Base-by-base conservation (phyloP, 208 protist genomes). In the Balamuthia mandrillaris region DNA sequence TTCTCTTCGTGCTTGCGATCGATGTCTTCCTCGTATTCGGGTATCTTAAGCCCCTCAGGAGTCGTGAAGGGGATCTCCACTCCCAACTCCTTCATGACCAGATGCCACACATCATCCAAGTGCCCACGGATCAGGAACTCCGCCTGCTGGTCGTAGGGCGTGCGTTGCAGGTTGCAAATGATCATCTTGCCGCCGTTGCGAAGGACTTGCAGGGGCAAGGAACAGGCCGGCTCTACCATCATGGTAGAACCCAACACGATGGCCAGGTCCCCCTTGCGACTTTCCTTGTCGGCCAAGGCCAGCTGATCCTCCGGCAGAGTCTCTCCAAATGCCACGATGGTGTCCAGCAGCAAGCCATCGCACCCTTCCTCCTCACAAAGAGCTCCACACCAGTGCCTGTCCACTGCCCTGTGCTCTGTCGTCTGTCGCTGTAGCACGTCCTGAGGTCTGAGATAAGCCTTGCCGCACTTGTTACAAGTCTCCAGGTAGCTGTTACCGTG, bases 121-220 rank as follows among this genome's bases (percentile, higher is more conserved):
- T 77, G 66, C 27, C 44, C 66, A 54, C 33, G 54, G 66, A 77
- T 39, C 3, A 39, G 66, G 24, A 77, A 31, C 29, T 77, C 44
- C 10, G 66, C 66, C 66, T 24, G 54, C 7, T 21, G 41, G 41
- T 83, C 75, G 24, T 63, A 66, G 45, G 75, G 75, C 31, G 87
- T 90, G 4, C n/a, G 7, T 63, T 87, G 84, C 72, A 87, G 45
- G 41, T 90, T 90, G 49, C 72, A 37, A 27, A 90, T 87, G 27
- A 84, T 87, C 61, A 91, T 37, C 7, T 84, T 51, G 16, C 81
- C 86, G 54, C 42, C 52, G 18, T 51, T 33, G 14, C 41, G 33
- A n/a, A n/a, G n/a, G n/a, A n/a, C n/a, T n/a, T n/a, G n/a, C n/a
- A n/a, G n/a, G 27, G 88, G 88, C 70, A 92, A 31, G 2, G 63